A percentile compares a stretch with the other conserved stretches of the same genome.
Evolutionary conservation across 78 protist species (phyloP).

Genomic region (Dictyostelium intermedium): DNA sequence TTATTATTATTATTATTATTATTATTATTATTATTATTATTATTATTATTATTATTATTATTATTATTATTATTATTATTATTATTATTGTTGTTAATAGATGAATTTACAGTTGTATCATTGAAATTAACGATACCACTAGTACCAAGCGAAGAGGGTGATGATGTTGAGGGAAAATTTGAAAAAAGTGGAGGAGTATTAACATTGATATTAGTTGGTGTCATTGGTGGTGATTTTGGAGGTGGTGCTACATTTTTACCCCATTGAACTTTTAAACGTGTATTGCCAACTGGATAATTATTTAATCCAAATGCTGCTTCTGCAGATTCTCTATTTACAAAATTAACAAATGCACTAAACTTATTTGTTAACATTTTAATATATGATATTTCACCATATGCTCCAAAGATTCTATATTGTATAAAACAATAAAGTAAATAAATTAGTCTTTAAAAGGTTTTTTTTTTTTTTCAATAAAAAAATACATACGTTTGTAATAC

Average conservation of each 20-base stretch:
- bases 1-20: too few species aligned
- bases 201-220: neutral
- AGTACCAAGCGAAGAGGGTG: neutral
- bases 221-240: neutral
- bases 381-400: slow-evolving; percentile 31
- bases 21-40: too few species aligned
- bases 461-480: neutral
- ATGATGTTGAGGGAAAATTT: neutral
- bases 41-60: too few species aligned
- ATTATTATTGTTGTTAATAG: too few species aligned
- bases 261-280: slow-evolving; percentile 18
- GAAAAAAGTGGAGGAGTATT: neutral
- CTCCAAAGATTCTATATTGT: neutral
- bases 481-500: neutral
- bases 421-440: neutral
- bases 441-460: too few species aligned
- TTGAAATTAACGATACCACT: neutral
- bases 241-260: slow-evolving; percentile 3
- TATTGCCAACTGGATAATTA: neutral
- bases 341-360: slow-evolving; percentile 17
- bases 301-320: slow-evolving; percentile 27
- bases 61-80: too few species aligned
- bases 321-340: slow-evolving; percentile 19
- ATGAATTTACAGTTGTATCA: neutral
- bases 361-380: slow-evolving; percentile 3